Base-by-base conservation (phyloP, 805 yeast species). In the Ogataea salicorniae region DNA sequence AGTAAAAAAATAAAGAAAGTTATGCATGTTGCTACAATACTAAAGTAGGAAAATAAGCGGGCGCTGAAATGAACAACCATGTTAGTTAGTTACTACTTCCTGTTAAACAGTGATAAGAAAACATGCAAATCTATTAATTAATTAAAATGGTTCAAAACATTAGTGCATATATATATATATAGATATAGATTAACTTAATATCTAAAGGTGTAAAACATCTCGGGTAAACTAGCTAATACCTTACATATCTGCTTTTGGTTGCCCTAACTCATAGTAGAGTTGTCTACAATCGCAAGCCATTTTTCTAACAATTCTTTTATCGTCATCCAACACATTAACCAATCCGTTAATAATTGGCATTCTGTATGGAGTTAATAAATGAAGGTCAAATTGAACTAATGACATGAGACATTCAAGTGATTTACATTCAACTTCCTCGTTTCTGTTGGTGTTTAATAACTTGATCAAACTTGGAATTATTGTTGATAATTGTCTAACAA, bases 241-340 rank as follows among this genome's bases (percentile, higher is more conserved):
- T 20, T 23, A n/a, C 34, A 22, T 17, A 18, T 37, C 52, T 20
- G 50, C 54, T 39, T 42, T 50, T 11, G 58, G 53, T 43, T 61
- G 63, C 1, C 65, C 69, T 46, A 75, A 54, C 54, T 86, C 95
- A 62, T 70, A 87, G 58, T 79, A 84, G 0, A 74, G 69, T 61
- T 92, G 97, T 59, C 97, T 78, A 46, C 92, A 80, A 55, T 85
- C 89, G 45, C 86, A 82, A 6, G 92, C 85, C 44, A 79, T 73
- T 61, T 81, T 84, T 60, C 99, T 77, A 1, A 92, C 87, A 2
- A 66, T 68, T 63, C 99, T 77, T 60, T 74, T 83, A 42, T 73
- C 75, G 63, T 92, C 97, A 55, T 85, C 94, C 52, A 94, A 69
- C 0, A 77, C 81, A 1, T 59, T 61, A 1, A 68, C 70, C 40